Base-by-base conservation (phyloP, 192 early-diverging fungal genomes). In the Neocallimastix lanati region DNA sequence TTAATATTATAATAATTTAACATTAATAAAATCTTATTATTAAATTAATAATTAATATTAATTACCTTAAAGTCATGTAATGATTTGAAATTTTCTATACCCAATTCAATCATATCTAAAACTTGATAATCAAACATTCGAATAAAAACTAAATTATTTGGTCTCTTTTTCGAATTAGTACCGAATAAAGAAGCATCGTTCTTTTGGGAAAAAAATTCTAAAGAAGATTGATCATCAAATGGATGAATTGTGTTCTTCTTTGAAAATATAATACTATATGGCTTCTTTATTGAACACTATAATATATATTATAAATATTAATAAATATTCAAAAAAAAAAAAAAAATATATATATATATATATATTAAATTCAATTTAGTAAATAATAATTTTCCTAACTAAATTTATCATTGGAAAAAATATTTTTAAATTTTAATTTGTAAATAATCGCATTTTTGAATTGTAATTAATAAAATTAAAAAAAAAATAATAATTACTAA, bases 181-280 rank as follows among this genome's bases (percentile, higher is more conserved):
- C 94, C 91, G 80, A 98, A 92, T 28, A 98, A 87, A 4, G 95
- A 93, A 78, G 93, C 87, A 86, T 99, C 96, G 84, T 98, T 98
- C 86, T 98, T 99, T 83, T 91, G 89, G 21, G 93, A 91, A 80
- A 98, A 94, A 79, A 98, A 97, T 86, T 99, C 94, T 29, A 97
- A 86, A 40, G 91, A 90, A 29, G 92, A 91, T 18, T 94, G 91
- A 80, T 98, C 93, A 81, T 99, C 98, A 82, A 99, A 99, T 29
- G 98, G 98, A 67, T 94, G 93, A 80, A 99, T 91, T 79, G 95
- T 92, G 82, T 99, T 98, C 84, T 94, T 96, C 82, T 96, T 96
- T 81, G 89, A 88, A 84, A 99, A 97, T 79, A 93, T 89, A 77
- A 96, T 86, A 13, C 90, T 94, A 78, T 97, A 86, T 12, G 96